phyloP scores from a whole-genome alignment of 768 basidiomycete species.

The Gymnopilus junonius region DNA sequence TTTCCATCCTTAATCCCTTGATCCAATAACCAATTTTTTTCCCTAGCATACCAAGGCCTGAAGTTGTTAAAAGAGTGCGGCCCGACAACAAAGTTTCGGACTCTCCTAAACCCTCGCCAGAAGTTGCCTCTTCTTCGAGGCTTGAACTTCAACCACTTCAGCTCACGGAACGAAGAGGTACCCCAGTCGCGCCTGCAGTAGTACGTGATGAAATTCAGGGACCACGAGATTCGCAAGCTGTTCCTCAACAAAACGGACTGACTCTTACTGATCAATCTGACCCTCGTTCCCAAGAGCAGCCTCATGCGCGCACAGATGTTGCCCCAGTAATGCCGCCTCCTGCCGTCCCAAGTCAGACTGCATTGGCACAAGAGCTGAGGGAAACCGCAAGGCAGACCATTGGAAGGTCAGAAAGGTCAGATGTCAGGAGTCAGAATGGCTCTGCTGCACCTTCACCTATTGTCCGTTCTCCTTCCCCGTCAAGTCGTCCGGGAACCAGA shows the following conservation, averaged over 20 bases:
- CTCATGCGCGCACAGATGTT: constrained; percentile 37
- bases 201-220: constrained; percentile 32
- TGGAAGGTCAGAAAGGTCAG: constrained; percentile 45
- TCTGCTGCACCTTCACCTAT: constrained; percentile 62
- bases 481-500: constrained; percentile 68
- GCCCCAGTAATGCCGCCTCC: constrained; percentile 78
- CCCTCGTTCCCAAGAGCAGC: constrained; percentile 46
- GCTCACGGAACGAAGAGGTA: constrained; percentile 20
- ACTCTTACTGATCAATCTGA: constrained; percentile 22
- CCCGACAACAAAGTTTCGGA: constrained; percentile 42
- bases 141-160: constrained; percentile 15
- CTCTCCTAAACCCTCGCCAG: constrained; percentile 34
- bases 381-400: constrained; percentile 79
- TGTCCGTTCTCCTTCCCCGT: constrained; percentile 67
- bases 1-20: neutral
- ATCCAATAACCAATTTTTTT: constrained; percentile 6
- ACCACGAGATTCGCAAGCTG: constrained; percentile 9
- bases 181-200: constrained; percentile 4
- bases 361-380: constrained; percentile 77
- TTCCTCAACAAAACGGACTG: constrained; percentile 14
- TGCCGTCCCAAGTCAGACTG: constrained; percentile 74
- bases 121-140: constrained; percentile 14
- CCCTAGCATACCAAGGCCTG: constrained; percentile 75
- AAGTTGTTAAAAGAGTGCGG: constrained; percentile 70
- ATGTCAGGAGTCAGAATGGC: constrained; percentile 51